Evolutionary conservation across 1,284 basidiomycete genomes (phyloP).

Genomic region (Apiotrichum akiyoshidainum): DNA sequence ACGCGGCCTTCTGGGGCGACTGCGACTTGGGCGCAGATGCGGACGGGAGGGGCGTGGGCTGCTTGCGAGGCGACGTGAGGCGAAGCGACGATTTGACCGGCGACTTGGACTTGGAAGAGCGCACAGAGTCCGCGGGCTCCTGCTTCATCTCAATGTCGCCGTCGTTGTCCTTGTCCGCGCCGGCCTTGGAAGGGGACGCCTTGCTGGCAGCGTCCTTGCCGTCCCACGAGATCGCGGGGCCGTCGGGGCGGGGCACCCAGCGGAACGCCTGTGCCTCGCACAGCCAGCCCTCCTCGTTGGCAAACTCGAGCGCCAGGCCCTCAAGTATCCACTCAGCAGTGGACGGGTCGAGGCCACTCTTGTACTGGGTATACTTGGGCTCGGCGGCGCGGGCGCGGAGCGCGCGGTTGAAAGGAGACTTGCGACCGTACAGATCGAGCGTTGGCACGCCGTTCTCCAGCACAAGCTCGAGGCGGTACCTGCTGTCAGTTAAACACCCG

Average conservation of each 20-base stretch:
- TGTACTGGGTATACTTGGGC: background rate
- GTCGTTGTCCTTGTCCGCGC: conserved; percentile 13
- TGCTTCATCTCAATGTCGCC: conserved; percentile 12
- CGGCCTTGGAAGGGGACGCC: background rate
- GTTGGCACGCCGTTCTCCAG: conserved; percentile 7
- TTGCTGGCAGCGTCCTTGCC: background rate
- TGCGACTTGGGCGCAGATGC: background rate
- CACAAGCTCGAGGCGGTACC: conserved; percentile 10
- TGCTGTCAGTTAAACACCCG: background rate
- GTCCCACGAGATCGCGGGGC: background rate
- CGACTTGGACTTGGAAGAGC: conserved; percentile 4
- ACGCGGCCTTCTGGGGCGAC: conserved; percentile 1
- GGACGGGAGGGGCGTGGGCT: background rate
- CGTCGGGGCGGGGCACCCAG: conserved; percentile 9
- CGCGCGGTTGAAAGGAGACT: background rate
- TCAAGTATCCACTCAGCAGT: conserved; percentile 9
- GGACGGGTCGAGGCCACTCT: conserved; percentile 8
- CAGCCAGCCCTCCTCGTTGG: conserved; percentile 9
- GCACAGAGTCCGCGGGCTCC: background rate
- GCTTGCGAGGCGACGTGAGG: conserved; percentile 2
- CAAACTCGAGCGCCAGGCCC: conserved; percentile 14
- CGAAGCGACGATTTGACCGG: background rate
- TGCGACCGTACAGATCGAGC: background rate
- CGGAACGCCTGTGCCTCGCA: conserved; percentile 6
- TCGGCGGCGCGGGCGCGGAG: background rate